Conservation (phyloP, 305 asterid species). For the Solanum hybrid region DNA sequence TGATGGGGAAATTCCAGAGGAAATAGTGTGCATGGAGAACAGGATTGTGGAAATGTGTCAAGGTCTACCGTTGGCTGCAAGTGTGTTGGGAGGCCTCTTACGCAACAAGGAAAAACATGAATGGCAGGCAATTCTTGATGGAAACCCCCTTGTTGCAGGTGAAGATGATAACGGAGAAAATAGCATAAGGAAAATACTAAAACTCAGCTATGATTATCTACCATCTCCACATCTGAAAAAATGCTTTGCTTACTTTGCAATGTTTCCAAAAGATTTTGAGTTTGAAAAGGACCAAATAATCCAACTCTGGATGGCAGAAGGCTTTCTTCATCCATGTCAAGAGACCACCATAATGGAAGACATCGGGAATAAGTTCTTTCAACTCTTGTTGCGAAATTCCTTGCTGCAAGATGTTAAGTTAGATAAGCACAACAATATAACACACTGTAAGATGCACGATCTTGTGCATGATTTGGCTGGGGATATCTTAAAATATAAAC, state of each 20-base stretch:
- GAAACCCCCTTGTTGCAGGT: background rate
- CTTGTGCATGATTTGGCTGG: constrained; percentile 18
- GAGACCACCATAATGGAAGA: background rate
- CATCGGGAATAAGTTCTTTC: constrained; percentile 2
- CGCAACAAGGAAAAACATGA: background rate
- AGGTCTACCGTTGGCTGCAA: background rate
- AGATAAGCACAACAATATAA: background rate
- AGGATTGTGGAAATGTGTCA: background rate
- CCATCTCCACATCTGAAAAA: constrained; percentile 14
- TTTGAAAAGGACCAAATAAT: constrained; percentile 10
- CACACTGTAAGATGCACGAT: constrained; percentile 23
- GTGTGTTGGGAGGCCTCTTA: background rate
- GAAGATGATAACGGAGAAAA: background rate
- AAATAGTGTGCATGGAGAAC: background rate
- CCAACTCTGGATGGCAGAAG: constrained; percentile 19
- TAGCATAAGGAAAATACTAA: background rate
- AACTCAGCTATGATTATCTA: constrained; percentile 11
- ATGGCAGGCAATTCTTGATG: background rate
- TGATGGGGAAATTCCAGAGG: background rate
- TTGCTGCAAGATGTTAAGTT: background rate
- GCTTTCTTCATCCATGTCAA: background rate
- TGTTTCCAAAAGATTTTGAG: constrained; percentile 8
- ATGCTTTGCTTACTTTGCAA: constrained; percentile 30
- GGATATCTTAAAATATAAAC: background rate
- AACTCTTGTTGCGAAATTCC: constrained; percentile 3